A percentile compares a stretch with the other conserved stretches of the same genome.
phyloP scores from a whole-genome alignment of 116 monocot genomes.

The Posidonia oceanica region DNA sequence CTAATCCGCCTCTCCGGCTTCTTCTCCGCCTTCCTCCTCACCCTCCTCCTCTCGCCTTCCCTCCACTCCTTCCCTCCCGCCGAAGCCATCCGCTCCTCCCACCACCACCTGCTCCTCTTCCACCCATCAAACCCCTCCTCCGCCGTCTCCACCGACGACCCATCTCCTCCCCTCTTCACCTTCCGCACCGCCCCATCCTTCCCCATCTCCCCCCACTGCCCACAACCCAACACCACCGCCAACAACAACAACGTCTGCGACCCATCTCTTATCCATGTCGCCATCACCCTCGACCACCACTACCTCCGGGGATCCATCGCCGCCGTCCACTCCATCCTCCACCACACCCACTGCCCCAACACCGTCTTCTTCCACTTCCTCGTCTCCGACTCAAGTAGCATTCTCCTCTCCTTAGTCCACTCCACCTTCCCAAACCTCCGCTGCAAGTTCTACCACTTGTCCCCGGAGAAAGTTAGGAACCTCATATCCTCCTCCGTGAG shows the following conservation, averaged over 20 bases:
- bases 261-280: constrained; percentile 21
- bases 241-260: constrained; percentile 1
- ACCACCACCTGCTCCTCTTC: constrained; percentile 29
- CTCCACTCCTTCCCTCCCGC: constrained; percentile 79
- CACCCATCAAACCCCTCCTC: not conserved
- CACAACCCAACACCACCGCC: not conserved
- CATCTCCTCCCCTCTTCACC: constrained; percentile 22
- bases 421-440: constrained; percentile 39
- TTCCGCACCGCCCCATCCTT: constrained; percentile 35
- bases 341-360: constrained; percentile 49
- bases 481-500: constrained; percentile 46
- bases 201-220: constrained; percentile 10
- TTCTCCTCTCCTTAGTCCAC: constrained; percentile 17
- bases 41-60: constrained; percentile 63
- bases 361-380: constrained; percentile 70
- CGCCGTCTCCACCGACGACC: not conserved
- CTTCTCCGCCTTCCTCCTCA: constrained; percentile 43
- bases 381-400: constrained; percentile 16
- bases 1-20: constrained; percentile 49
- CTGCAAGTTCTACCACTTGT: constrained; percentile 45
- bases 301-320: constrained; percentile 65
- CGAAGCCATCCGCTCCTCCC: constrained; percentile 82
- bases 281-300: constrained; percentile 20
- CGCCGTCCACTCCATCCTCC: constrained; percentile 57
- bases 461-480: constrained; percentile 31